These are phyloP conservation scores for Zygnema cylindricum DNA, from an alignment of 139 green algal genomes.

Conservation along the genomic window DNA sequence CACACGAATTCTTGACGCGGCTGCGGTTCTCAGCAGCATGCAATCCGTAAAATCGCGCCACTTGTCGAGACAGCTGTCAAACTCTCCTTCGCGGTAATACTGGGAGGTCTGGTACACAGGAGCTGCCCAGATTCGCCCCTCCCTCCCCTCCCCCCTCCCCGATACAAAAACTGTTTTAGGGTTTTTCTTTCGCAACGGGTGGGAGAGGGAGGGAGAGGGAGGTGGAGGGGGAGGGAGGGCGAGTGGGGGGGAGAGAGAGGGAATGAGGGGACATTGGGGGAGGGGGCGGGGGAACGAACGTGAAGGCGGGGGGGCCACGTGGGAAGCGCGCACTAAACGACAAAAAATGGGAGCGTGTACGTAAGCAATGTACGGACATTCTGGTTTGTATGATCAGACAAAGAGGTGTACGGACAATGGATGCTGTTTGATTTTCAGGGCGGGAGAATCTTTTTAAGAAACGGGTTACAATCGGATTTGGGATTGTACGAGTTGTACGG, in stretches of 20 bases:
- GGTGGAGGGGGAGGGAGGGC: neutral
- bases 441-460: too few species aligned
- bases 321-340: neutral
- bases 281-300: neutral
- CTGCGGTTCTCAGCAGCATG: slow-evolving; percentile 41
- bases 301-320: neutral
- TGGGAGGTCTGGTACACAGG: slow-evolving; percentile 32
- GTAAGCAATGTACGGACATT: too few species aligned
- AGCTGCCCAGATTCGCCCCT: slow-evolving; percentile 18
- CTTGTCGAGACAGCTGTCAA: slow-evolving; percentile 23
- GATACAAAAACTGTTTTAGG: neutral
- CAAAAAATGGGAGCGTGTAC: neutral
- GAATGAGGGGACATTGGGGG: neutral
- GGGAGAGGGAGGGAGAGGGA: neutral
- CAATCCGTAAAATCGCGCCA: slow-evolving; percentile 19
- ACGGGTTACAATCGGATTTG: too few species aligned
- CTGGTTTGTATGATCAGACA: too few species aligned
- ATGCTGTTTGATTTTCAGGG: too few species aligned
- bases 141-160: neutral
- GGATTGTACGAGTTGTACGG: too few species aligned
- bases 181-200: neutral
- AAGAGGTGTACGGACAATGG: too few species aligned
- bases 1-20: neutral
- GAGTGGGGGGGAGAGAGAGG: neutral
- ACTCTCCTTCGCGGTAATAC: slow-evolving; percentile 51